Base-by-base conservation (phyloP, 768 basidiomycete species). In the Psilocybe azurescens region DNA sequence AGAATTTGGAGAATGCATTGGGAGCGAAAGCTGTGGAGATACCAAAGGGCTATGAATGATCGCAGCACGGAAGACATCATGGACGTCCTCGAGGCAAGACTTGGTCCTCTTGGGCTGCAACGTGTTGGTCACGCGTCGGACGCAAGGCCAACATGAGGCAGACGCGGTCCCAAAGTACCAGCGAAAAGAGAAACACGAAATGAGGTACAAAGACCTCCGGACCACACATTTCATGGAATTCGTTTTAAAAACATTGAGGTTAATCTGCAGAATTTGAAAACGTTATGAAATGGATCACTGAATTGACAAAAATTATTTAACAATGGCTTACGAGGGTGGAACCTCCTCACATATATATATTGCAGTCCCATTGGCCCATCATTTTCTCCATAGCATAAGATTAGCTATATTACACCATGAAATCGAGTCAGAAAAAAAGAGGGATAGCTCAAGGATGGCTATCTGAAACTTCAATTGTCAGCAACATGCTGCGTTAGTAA, bases 21-120 rank as follows among this genome's bases (percentile, higher is more conserved):
- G 48, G 58, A 65, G 53, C 46, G 36, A 62, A 66, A 56, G 65
- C 66, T 68, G 64, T 70, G 70, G 63, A 64, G 61, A 50, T 39
- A 60, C 32, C 53, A 54, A 53, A 68, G 33, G 68, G 65, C 69
- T 68, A 67, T 70, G 65, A 54, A 57, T 49, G 48, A 62, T 53
- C 65, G 61, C 58, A 60, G 60, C 46, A 51, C 57, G 65, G 61
- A 59, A 55, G 60, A 62, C 55, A 53, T 55, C 54, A 16, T 51
- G 63, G 63, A 61, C 61, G 56, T 48, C 73, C 73, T 71, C 71
- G 71, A 71, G 71, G 71, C 71, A 70, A 57, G 59, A 47, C 44
- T 52, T 53, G 64, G 65, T 67, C 65, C 41, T 61, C 58, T 53
- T 60, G 58, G 50, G 47, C 10, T 62, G 62, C 65, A 70, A 67